Evolutionary conservation across 2,329 filamentous ascomycete genomes (phyloP), one percentile per base, ranked within the genome.

Genomic region (Xylariaceae sp.): DNA sequence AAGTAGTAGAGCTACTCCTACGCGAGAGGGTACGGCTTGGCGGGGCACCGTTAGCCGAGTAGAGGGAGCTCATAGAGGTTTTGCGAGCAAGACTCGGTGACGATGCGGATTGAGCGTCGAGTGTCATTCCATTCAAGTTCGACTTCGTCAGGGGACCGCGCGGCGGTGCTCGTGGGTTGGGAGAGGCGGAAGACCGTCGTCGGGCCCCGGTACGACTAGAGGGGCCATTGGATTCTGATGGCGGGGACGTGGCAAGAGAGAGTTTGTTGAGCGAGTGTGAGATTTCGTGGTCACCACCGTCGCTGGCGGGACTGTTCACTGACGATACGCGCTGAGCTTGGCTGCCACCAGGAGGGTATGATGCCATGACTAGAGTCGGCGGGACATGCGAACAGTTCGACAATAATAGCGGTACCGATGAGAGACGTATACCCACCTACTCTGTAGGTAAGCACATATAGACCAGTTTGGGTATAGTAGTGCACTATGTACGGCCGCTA

Each of bases 31-130:
- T 64, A 37, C 70, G 70, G 16, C 64, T 65, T 2, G 71, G 61
- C 3, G 66, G 68, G 16, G 68, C 67, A 47, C 74, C 75, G 59
- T 70, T 77, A 21, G 70, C 70, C 1, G 79, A 81, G 59, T 74
- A 77, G 37, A 84, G 68, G 30, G 81, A 84, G 65, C 77, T 83
- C 60, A 76, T 76, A 2, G 81, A 84, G 1, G 80, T 74, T 62
- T 83, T 84, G 26, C 79, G 75, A 37, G 80, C 67, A 5, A 84
- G 69, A 0, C 74, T 72, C 1, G 80, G 80, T 2, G 79, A 80
- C 2, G 79, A 80, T 18, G 68, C 70, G 4, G 77, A 74, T 50
- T 75, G 71, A 5, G 78, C 76, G 10, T 73, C 72, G 13, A 72
- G 68, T 18, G 42, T 48, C 9, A 57, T 41, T 8, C 72, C 69